Evolutionary conservation across 2,329 filamentous ascomycete genomes (phyloP), one percentile per base, ranked within the genome.

Genomic region (Sphaerulina musiva): DNA sequence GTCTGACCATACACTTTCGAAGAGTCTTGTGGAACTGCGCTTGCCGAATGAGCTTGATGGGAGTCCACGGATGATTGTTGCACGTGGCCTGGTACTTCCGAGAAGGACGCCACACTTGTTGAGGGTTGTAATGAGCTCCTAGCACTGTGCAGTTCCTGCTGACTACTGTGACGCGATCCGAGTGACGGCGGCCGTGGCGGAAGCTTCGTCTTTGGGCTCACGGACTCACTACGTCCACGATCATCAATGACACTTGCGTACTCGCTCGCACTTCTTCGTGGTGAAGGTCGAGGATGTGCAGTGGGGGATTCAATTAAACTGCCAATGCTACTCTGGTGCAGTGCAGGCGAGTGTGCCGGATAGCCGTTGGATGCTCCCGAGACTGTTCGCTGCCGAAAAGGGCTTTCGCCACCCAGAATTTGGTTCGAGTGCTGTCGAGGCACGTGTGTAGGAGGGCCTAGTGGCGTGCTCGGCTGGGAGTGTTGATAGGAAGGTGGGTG

Each of bases 201-300:
- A 4, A 68, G 55, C 42, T 68, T 68, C 36, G 87, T 89, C 72
- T 89, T 90, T 31, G 89, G 88, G 68, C 87, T 92, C 48, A 92
- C 82, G 65, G 86, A 91, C 50, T 86, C 70, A 67, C 84, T 88
- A 47, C 80, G 76, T 57, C 87, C 86, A 64, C 85, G 80, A 12
- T 51, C 48, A 52, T 89, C 85, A 59, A 78, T 78, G 46, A 78
- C 76, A 42, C 79, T 78, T 54, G 78, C 74, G 42, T 73, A 66
- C 17, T 69, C 66, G 43, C 64, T 65, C 14, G 61, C 61, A 34
- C 60, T 59, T 14, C 62, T 62, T 23, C 56, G 52, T 20, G 63
- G 60, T 14, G 63, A 65, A 32, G 62, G 60, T 12, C 62, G 62
- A 34, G 52, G 54, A 34, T 60, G 62, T 10, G 59, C 58, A 32